phyloP scores from a whole-genome alignment of 75 land plant species.

The Larix kaempferi region DNA sequence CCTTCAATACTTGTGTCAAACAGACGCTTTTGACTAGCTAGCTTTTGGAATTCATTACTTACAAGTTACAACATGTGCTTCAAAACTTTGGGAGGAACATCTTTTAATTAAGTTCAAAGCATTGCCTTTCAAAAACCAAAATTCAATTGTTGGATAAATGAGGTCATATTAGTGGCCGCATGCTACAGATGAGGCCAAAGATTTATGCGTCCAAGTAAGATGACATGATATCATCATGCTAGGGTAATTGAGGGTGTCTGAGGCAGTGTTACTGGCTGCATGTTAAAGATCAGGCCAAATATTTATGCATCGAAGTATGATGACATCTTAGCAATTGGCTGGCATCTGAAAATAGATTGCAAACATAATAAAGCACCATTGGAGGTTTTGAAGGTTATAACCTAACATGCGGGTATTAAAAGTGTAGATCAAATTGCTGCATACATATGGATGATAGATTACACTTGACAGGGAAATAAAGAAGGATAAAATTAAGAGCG shows the following conservation, averaged over 20 bases:
- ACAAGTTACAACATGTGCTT: not conserved
- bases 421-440: not conserved
- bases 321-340: too few species aligned
- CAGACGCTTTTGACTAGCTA: not conserved
- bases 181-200: too few species aligned
- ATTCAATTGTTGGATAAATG: not conserved
- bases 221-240: too few species aligned
- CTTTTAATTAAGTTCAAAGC: not conserved
- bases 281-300: not conserved
- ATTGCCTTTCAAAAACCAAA: not conserved
- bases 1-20: not conserved
- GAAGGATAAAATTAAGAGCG: not conserved
- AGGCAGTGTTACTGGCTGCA: not conserved
- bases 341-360: too few species aligned
- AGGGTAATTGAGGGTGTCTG: too few species aligned
- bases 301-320: not conserved
- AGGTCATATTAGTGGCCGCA: too few species aligned
- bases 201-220: too few species aligned
- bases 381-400: not conserved
- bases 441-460: not conserved
- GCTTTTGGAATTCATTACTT: not conserved
- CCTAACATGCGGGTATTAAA: not conserved
- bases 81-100: not conserved
- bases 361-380: not conserved
- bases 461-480: not conserved